Percentiles rank a stretch among this genome's conserved stretches.
Evolutionary conservation across 1,139 yeast species (phyloP).

Genomic region (Yamadazyma spencermartinsiae): DNA sequence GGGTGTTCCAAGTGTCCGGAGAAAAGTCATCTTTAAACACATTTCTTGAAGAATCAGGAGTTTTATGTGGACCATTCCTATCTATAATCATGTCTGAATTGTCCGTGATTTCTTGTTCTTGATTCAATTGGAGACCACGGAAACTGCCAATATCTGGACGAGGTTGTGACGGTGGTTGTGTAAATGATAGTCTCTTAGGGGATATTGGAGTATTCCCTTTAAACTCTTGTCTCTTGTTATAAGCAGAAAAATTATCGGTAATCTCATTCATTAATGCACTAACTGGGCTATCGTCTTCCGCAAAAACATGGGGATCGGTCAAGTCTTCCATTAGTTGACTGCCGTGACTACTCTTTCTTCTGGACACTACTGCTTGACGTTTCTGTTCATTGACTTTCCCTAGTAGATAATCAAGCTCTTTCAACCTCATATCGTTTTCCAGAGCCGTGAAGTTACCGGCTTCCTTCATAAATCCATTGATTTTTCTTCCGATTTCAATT

Average conservation of each 20-base stretch:
- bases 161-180: neutral
- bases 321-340: neutral
- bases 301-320: neutral
- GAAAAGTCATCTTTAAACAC: constrained; percentile 10
- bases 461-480: constrained; percentile 13
- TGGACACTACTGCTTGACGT: constrained; percentile 1
- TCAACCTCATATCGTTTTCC: constrained; percentile 27
- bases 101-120: neutral
- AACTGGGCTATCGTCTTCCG: constrained; percentile 2
- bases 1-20: constrained; percentile 13
- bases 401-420: constrained; percentile 18
- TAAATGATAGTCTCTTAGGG: neutral
- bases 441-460: constrained; percentile 19
- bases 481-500: constrained; percentile 27
- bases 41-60: neutral
- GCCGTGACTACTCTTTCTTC: neutral
- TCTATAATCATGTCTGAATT: neutral
- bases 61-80: neutral
- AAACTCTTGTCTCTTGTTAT: too few relatives aligned
- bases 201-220: neutral
- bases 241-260: constrained; percentile 9
- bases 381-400: constrained; percentile 6
- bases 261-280: constrained; percentile 13
- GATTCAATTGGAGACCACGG: neutral
- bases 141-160: neutral